Base-by-base conservation (phyloP, 176 grass and related monocot species). In the Zoysia pacifica region DNA sequence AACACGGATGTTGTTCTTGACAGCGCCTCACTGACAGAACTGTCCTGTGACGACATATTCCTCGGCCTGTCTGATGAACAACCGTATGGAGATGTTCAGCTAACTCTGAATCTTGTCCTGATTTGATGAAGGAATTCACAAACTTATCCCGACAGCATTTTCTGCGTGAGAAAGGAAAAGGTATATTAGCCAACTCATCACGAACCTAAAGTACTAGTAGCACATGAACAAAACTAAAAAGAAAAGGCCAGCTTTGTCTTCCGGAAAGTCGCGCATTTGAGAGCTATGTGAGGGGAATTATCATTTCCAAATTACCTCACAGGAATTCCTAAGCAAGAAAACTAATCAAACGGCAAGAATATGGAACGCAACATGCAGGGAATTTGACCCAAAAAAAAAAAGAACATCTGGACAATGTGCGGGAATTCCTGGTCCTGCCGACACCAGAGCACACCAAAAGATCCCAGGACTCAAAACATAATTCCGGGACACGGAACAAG, bases 1-100 rank as follows among this genome's bases (percentile, higher is more conserved):
- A 99, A 84, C 39, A 99, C 87, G 2, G 90, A 73, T 47, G 93
- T 95, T 45, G 81, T 87, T 84, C 80, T 81, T 46, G 93, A 99
- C 81, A 99, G 84, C 14, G 73, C 87, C 11, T 75, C 7, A 20
- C 80, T 90, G 62, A 90, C 36, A 65, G 86, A 89, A 65, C 87
- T 87, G 79, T 73, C 76, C 0, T 84, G 52, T 18, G 94, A 88
- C 4, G 89, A 87, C 94, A 97, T 97, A 41, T 62, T 67, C 72
- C 87, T 65, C 15, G 36, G 20, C n/a, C 11, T 67, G 59, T 78
- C 79, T 60, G 67, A 82, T 70, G 50, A 70, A 64, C 16, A 52
- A 72, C 58, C 65, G 35, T 28, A 28, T 28, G 28, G 28, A 28
- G 28, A 82, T 61, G 70, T 19, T 18, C 5, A 20, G 42, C 51